Conservation (phyloP, 495 filamentous ascomycete genomes). For the Lichenothelia convexa region DNA sequence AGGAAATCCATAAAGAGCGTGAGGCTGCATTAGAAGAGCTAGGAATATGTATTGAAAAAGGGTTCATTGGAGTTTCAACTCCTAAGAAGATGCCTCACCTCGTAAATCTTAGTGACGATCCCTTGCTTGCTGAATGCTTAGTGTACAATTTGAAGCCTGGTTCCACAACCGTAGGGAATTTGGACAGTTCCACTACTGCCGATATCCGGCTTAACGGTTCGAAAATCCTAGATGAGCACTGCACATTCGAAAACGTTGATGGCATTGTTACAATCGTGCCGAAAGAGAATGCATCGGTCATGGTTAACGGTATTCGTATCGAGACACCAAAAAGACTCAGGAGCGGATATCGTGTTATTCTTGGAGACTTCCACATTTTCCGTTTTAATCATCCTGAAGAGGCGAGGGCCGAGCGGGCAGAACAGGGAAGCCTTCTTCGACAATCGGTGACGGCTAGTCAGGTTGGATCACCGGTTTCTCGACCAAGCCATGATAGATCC, state of each 20-base stretch:
- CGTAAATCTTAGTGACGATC: constrained; percentile 94
- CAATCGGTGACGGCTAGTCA: constrained; percentile 77
- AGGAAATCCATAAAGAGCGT: constrained; percentile 92
- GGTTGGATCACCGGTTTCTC: constrained; percentile 49
- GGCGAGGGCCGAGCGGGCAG: constrained; percentile 78
- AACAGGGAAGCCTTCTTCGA: constrained; percentile 61
- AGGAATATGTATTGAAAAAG: constrained; percentile 97
- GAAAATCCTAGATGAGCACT: constrained; percentile 81
- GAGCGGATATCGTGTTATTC: constrained; percentile 85
- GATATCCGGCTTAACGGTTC: constrained; percentile 92
- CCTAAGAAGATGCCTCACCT: constrained; percentile 98
- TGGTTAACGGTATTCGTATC: constrained; percentile 90
- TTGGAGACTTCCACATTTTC: constrained; percentile 98
- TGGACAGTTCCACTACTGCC: constrained; percentile 57
- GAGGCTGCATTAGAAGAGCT: constrained; percentile 91
- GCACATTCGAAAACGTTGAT: constrained; percentile 80
- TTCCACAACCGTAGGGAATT: constrained; percentile 80
- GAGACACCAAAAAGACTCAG: constrained; percentile 65
- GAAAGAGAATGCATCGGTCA: constrained; percentile 75
- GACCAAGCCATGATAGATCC: constrained; percentile 50
- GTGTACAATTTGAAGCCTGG: constrained; percentile 98
- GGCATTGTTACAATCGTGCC: constrained; percentile 81
- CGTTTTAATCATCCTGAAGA: constrained; percentile 97
- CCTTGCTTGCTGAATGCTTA: constrained; percentile 84
- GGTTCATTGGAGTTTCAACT: constrained; percentile 85